Base-by-base conservation (phyloP, 2,329 filamentous ascomycete species). In the Alternaria dauci region DNA sequence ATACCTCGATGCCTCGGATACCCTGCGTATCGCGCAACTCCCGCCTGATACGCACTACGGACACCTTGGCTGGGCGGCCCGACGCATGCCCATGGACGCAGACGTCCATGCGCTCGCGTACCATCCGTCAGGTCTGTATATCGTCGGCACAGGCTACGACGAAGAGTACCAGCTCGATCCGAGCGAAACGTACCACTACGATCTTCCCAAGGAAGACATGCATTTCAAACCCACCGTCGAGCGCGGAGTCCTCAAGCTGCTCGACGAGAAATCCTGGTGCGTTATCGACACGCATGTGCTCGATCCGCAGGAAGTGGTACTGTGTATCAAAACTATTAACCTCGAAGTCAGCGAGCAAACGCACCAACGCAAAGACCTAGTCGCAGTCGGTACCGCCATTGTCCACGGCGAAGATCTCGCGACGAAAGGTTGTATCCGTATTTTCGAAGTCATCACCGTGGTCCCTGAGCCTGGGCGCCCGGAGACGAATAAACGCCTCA, bases 311-410 rank as follows among this genome's bases (percentile, higher is more conserved):
- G 94, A 97, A 79, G 86, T 88, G 12, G 84, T 96, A 14, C 89
- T 95, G 75, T 92, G 91, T 62, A 87, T 98, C 71, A 89, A 94
- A 76, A 90, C 91, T 5, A 85, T 98, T 39, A 90, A 91, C 55
- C 86, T 99, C 14, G 95, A 98, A 78, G 85, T 96, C 8, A 97
- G 94, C 0, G 95, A 99, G 79, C 88, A 90, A 34, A 97, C 93
- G 0, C 92, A 95, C 74, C 91, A 97, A 75, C 89, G 93, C 16
- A 91, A 89, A 71, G 89, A 91, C 72, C 85, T 98, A 47, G 86
- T 99, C 52, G 88, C 90, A 0, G 89, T 97, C 1, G 95, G 94
- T 14, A 97, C 94, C 0, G 90, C 93, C 1, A 86, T 95, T 26
- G 86, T 89, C n/a, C 90, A 90, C 61, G 95, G 95, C 41, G 95